These are phyloP conservation scores for Vairimorpha ceranae DNA, from an alignment of 371 early-diverging fungal genomes.

Conservation along the genomic window DNA sequence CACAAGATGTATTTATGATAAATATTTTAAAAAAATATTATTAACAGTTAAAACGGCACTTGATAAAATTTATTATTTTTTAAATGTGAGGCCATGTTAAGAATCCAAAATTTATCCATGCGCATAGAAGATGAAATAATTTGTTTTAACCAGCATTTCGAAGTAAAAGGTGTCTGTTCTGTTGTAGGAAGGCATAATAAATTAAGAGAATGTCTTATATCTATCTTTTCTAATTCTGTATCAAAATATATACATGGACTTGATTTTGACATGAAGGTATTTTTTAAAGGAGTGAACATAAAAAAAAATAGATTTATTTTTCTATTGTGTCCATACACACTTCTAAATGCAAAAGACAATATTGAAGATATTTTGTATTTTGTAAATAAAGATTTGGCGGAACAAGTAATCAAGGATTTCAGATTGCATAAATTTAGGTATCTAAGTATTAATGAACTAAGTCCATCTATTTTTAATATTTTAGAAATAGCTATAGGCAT, in stretches of 20 bases:
- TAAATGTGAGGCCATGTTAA: neutral
- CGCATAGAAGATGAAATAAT: conserved; percentile 2
- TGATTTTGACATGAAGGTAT: neutral
- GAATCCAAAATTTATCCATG: neutral
- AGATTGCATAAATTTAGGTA: neutral
- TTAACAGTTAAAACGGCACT: too few relatives aligned
- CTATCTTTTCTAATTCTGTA: neutral
- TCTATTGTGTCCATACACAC: neutral
- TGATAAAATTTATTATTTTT: neutral
- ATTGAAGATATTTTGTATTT: conserved; percentile 5
- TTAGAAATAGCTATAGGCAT: conserved; percentile 5
- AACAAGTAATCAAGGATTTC: conserved; percentile 9
- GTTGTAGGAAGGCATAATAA: neutral
- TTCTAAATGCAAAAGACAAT: neutral
- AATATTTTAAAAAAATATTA: too few relatives aligned
- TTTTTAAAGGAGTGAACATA: neutral
- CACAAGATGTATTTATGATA: too few relatives aligned
- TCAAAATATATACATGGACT: neutral
- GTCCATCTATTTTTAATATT: neutral
- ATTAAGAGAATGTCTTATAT: neutral
- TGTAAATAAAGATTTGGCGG: neutral
- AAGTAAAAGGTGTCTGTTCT: neutral
- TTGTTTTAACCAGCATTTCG: neutral
- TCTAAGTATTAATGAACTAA: neutral
- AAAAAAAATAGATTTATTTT: neutral